phyloP scores from a whole-genome alignment of 2,329 filamentous ascomycete species.

The Colletotrichum viniferum region DNA sequence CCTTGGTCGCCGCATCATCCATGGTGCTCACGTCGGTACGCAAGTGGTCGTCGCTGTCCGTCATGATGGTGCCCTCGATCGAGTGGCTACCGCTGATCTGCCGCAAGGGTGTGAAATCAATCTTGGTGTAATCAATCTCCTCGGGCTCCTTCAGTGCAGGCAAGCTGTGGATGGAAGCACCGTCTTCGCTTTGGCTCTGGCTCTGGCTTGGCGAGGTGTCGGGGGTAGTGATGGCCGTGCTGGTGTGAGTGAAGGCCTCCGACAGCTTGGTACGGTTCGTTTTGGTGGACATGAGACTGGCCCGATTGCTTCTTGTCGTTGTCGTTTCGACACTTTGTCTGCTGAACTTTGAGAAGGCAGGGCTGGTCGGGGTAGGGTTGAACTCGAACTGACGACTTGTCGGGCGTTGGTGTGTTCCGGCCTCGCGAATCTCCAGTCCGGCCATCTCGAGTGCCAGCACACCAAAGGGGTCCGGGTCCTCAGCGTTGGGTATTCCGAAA shows the following conservation, averaged over 20 bases:
- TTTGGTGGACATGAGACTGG: conserved; percentile 76
- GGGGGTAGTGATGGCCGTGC: conserved; percentile 51
- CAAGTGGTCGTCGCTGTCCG: conserved; percentile 21
- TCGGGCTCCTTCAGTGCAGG: conserved; percentile 48
- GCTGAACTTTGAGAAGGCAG: conserved; percentile 63
- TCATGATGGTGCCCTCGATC: conserved; percentile 29
- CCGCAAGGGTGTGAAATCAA: conserved; percentile 56
- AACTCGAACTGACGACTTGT: conserved; percentile 84
- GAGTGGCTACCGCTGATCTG: conserved; percentile 47
- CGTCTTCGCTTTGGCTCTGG: conserved; percentile 60
- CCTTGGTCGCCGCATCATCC: conserved; percentile 30
- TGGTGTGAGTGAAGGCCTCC: conserved; percentile 69
- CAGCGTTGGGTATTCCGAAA: conserved; percentile 79
- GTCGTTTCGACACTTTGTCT: conserved; percentile 73
- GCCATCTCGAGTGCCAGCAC: conserved; percentile 90
- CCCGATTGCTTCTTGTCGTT: conserved; percentile 64
- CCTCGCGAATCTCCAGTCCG: conserved; percentile 87
- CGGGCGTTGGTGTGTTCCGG: conserved; percentile 77
- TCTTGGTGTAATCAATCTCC: conserved; percentile 65
- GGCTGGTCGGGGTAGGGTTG: conserved; percentile 76
- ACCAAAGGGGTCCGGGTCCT: conserved; percentile 92
- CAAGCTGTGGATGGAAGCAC: conserved; percentile 46
- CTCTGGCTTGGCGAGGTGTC: conserved; percentile 59
- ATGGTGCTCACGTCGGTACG: conserved; percentile 27
- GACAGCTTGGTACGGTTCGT: conserved; percentile 75